These are phyloP conservation scores for Lophiostoma macrostomum DNA, from an alignment of 495 filamentous ascomycete species.

Conservation along the genomic window DNA sequence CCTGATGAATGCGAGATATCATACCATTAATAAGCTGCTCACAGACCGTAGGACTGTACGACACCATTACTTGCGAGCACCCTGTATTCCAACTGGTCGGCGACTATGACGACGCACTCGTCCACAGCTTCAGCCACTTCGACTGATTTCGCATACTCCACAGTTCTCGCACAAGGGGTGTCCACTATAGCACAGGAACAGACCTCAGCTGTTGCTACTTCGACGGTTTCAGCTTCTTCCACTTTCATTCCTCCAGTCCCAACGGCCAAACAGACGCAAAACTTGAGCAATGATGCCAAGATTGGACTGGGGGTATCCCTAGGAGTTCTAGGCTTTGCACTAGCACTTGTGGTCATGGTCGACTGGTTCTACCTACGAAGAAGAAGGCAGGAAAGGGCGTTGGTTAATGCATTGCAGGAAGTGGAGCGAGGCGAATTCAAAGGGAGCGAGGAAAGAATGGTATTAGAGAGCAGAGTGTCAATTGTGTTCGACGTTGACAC, in stretches of 20 bases:
- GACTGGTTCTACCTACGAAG: background rate
- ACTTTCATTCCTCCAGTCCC: too few relatives aligned
- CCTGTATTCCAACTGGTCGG: background rate
- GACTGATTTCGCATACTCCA: too few relatives aligned
- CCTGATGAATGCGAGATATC: too few relatives aligned
- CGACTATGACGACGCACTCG: background rate
- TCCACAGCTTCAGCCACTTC: background rate
- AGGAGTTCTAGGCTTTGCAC: background rate
- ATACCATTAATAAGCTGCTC: too few relatives aligned
- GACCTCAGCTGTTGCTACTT: too few relatives aligned
- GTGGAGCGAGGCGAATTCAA: background rate
- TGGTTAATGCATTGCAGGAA: conserved; percentile 5
- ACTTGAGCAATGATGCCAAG: background rate
- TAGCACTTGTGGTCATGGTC: background rate
- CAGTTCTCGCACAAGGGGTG: too few relatives aligned
- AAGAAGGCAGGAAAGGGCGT: background rate
- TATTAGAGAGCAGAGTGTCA: conserved; percentile 3
- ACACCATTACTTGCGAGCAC: too few relatives aligned
- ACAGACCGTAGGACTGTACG: too few relatives aligned
- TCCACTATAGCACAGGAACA: too few relatives aligned
- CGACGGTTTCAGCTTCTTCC: too few relatives aligned
- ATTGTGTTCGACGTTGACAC: background rate
- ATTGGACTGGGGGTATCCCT: background rate
- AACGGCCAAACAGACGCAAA: background rate
- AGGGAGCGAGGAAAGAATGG: conserved; percentile 4